These are phyloP conservation scores for Eucalyptus sp. DNA, from an alignment of 345 rosid species.

Conservation along the genomic window DNA sequence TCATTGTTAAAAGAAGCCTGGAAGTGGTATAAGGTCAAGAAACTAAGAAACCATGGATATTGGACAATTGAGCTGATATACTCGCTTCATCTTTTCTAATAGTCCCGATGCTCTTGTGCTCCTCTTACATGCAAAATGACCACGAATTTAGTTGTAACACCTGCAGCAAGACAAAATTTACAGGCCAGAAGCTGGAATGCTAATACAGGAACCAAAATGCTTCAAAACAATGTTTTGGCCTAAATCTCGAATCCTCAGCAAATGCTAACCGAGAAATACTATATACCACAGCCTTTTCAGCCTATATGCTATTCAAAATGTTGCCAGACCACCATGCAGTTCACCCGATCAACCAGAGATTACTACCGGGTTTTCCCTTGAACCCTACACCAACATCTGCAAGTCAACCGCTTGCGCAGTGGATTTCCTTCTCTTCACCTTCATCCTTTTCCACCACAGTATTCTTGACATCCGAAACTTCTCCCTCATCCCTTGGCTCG, in stretches of 20 bases:
- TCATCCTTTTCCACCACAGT: background rate
- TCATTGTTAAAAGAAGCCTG: background rate
- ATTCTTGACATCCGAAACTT: background rate
- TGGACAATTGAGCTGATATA: background rate
- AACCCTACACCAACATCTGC: background rate
- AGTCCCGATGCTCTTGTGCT: background rate
- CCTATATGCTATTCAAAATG: background rate
- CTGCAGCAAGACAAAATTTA: background rate
- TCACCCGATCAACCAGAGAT: background rate
- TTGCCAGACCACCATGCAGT: background rate
- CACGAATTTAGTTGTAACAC: background rate
- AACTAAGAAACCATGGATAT: background rate
- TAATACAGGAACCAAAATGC: background rate
- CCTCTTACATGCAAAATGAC: background rate
- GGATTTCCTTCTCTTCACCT: background rate
- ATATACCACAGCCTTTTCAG: background rate
- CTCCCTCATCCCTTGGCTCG: background rate
- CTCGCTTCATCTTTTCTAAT: background rate
- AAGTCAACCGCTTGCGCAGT: background rate
- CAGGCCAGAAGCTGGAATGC: background rate
- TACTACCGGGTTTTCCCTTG: background rate
- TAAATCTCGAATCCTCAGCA: background rate
- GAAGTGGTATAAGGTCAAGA: background rate
- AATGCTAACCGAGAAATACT: background rate
- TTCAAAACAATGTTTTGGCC: background rate